These are phyloP conservation scores for Erythrophleum ivorense DNA, from an alignment of 331 rosid species.

Conservation along the genomic window DNA sequence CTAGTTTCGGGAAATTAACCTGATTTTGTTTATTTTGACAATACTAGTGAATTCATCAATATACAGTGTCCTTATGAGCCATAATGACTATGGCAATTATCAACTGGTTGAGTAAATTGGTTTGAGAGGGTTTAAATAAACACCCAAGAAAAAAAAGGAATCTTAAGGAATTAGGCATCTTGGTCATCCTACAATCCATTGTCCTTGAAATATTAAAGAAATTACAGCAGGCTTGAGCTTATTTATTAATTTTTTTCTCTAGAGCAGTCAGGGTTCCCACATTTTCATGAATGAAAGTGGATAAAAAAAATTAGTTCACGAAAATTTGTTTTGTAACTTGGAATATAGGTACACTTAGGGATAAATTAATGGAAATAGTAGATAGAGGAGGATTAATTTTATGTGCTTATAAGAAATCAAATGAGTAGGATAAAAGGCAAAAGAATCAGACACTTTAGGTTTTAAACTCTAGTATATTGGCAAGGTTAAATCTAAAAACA, in stretches of 20 bases:
- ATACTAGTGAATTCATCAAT: not conserved
- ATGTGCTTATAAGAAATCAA: no score
- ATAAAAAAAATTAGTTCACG: no score
- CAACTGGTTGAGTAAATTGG: not conserved
- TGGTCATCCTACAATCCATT: not conserved
- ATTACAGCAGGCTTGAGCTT: not conserved
- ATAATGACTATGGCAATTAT: not conserved
- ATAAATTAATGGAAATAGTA: no score
- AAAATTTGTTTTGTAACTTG: no score
- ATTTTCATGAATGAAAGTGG: no score
- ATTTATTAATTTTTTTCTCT: not conserved
- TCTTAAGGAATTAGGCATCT: not conserved
- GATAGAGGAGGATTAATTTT: no score
- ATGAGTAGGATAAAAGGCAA: no score
- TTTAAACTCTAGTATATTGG: no score
- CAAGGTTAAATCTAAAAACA: no score
- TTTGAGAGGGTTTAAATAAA: not conserved
- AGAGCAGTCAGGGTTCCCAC: not conserved
- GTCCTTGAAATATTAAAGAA: not conserved
- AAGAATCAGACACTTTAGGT: no score
- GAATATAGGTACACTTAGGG: no score
- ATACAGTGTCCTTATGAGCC: not conserved
- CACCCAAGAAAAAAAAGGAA: not conserved
- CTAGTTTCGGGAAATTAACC: not conserved
- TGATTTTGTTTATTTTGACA: not conserved